phyloP scores from a whole-genome alignment of 208 protist genomes.

The Leishmania guyanensis region DNA sequence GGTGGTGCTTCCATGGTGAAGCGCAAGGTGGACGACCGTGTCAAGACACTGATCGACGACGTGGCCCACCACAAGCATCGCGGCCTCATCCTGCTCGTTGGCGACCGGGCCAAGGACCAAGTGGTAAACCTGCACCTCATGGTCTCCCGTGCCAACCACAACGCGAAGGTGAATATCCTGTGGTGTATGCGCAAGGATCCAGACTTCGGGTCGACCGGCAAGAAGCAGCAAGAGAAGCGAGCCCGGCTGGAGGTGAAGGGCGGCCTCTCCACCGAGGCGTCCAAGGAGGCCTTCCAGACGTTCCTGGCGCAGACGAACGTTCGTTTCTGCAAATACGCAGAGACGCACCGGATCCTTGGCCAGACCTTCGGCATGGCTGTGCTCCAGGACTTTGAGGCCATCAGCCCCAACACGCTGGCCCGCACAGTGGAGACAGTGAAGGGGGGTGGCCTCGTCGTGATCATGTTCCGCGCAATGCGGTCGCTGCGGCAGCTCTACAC shows the following conservation, averaged over 20 bases:
- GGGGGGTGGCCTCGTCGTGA: conserved; percentile 98
- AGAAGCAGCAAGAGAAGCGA: conserved; percentile 94
- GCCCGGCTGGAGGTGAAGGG: conserved; percentile 95
- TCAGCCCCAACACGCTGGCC: conserved; percentile 99
- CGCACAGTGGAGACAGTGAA: conserved; percentile 99
- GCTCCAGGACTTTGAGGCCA: conserved; percentile 99
- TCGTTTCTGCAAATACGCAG: conserved; percentile 98
- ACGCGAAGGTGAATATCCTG: conserved; percentile 96
- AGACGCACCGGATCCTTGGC: conserved; percentile 99
- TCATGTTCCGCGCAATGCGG: conserved; percentile 97
- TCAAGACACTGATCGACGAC: conserved; percentile 97
- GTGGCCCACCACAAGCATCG: conserved; percentile 95
- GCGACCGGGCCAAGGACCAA: conserved; percentile 97
- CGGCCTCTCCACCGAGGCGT: conserved; percentile 91
- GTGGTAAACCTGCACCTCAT: conserved; percentile 99
- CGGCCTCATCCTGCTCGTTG: conserved; percentile 98
- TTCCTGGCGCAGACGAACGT: conserved; percentile 99
- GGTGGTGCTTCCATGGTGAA: conserved; percentile 45
- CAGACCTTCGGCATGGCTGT: conserved; percentile 99
- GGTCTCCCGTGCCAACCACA: conserved; percentile 96
- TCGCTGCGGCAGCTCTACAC: conserved; percentile 98
- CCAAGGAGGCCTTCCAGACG: conserved; percentile 98
- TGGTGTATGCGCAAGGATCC: conserved; percentile 99
- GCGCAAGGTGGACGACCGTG: conserved; percentile 95
- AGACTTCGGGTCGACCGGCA: conserved; percentile 95